Percentiles rank a stretch among this genome's conserved stretches.
Conservation (phyloP, 2,329 filamentous ascomycete genomes). For the Aureobasidium sp. region DNA sequence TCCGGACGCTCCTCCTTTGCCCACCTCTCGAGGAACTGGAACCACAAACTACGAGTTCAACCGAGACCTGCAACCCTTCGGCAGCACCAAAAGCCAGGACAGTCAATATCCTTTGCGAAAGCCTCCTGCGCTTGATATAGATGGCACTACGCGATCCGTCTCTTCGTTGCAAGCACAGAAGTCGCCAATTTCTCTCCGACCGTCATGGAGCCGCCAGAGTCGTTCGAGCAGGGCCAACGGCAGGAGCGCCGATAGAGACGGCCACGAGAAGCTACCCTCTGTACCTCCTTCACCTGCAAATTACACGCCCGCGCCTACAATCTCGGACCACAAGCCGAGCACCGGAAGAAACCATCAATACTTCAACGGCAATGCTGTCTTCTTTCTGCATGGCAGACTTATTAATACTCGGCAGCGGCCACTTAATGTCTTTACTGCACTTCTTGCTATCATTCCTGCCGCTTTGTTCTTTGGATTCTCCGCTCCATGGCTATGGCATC, state of each 20-base stretch:
- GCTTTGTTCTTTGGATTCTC: conserved; percentile 79
- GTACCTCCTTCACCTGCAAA: conserved; percentile 65
- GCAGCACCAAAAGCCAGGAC: conserved; percentile 1
- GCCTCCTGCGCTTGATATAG: conserved; percentile 7
- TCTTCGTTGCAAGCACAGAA: conserved; percentile 19
- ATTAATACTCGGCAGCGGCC: conserved; percentile 84
- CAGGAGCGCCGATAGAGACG: conserved; percentile 23
- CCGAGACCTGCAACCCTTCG: neutral
- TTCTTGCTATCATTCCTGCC: conserved; percentile 69
- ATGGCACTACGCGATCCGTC: neutral
- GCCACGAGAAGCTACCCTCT: conserved; percentile 78
- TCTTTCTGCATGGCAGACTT: conserved; percentile 75
- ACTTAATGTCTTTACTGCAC: conserved; percentile 78
- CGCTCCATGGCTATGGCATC: conserved; percentile 74
- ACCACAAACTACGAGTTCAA: conserved; percentile 34
- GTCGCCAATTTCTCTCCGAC: conserved; percentile 43
- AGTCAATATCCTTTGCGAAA: conserved; percentile 34
- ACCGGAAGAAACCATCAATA: conserved; percentile 78
- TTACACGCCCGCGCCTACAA: conserved; percentile 35
- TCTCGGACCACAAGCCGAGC: conserved; percentile 29
- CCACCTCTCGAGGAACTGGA: conserved; percentile 71
- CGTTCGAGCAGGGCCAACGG: conserved; percentile 9
- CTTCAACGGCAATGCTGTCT: conserved; percentile 87
- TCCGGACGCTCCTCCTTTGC: conserved; percentile 39
- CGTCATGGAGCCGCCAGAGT: conserved; percentile 14